These are phyloP conservation scores for Sporothrix variecibatus DNA, from an alignment of 2,329 filamentous ascomycete genomes.

Conservation along the genomic window DNA sequence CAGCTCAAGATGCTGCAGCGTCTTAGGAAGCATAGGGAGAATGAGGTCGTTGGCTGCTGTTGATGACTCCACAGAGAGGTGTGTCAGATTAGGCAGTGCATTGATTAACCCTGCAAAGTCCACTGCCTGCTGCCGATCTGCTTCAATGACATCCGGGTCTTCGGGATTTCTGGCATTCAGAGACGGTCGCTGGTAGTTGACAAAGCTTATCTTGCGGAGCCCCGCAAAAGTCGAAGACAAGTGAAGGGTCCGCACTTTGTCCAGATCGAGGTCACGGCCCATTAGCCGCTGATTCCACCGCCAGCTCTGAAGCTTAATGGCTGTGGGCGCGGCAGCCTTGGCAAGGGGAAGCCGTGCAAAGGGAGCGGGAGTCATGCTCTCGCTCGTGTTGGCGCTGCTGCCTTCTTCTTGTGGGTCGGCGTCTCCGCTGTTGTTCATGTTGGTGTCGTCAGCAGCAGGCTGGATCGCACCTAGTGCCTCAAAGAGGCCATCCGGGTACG, in stretches of 20 bases:
- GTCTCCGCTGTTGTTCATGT: constrained; percentile 31
- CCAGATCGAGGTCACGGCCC: constrained; percentile 48
- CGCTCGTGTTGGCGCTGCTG: not conserved
- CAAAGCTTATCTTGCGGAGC: constrained; percentile 59
- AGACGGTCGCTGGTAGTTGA: constrained; percentile 63
- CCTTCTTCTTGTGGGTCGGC: not conserved
- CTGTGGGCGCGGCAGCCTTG: not conserved
- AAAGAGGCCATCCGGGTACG: constrained; percentile 68
- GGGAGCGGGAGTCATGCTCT: too few species aligned
- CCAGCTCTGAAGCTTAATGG: constrained; percentile 53
- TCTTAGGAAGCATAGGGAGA: constrained; percentile 67
- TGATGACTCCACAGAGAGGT: constrained; percentile 74
- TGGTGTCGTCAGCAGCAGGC: constrained; percentile 25
- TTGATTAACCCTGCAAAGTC: constrained; percentile 50
- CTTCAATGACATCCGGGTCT: constrained; percentile 46
- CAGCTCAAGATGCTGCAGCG: constrained; percentile 68
- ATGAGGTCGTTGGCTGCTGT: constrained; percentile 68
- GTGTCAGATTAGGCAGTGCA: constrained; percentile 63
- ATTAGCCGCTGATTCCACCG: constrained; percentile 62
- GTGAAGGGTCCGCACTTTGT: constrained; percentile 57
- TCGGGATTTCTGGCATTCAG: constrained; percentile 46
- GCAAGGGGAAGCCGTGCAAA: not conserved
- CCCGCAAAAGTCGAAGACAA: constrained; percentile 55
- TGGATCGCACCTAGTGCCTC: constrained; percentile 56
- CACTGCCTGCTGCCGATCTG: constrained; percentile 38